A percentile compares a stretch with the other conserved stretches of the same genome.
These are phyloP conservation scores for Acanthamoeba triangularis DNA, from an alignment of 208 protist genomes.

Conservation along the genomic window DNA sequence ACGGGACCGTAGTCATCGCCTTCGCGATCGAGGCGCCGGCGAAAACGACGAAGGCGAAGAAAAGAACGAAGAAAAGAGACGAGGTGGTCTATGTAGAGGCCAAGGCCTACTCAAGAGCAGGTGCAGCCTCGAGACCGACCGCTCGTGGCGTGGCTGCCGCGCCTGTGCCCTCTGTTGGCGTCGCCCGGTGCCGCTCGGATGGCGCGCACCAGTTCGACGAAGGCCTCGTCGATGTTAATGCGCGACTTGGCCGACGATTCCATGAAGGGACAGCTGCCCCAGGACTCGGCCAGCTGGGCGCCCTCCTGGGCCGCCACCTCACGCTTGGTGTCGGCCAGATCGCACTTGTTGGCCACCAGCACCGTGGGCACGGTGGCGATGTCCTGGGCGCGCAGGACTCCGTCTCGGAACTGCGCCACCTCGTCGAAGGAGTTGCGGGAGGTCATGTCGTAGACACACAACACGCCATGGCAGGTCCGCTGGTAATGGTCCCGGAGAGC, in stretches of 20 bases:
- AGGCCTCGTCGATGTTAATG: neutral
- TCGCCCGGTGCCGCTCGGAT: neutral
- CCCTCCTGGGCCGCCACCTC: neutral
- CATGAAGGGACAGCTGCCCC: neutral
- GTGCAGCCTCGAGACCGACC: too few relatives aligned
- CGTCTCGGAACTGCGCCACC: neutral
- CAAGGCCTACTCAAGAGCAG: neutral
- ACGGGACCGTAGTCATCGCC: neutral
- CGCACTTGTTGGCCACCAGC: conserved; percentile 3
- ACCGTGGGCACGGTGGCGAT: neutral
- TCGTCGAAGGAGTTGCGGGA: neutral
- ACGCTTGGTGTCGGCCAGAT: neutral
- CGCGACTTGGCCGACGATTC: neutral
- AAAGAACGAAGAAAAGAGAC: neutral
- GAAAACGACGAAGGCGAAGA: neutral
- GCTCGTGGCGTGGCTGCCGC: too few relatives aligned
- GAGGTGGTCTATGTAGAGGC: neutral
- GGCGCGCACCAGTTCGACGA: neutral
- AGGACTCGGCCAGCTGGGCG: neutral
- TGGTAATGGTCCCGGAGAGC: neutral
- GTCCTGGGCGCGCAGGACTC: neutral
- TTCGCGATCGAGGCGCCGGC: neutral
- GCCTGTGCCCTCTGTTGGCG: too few relatives aligned
- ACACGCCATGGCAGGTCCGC: neutral
- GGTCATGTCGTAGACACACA: neutral